These are phyloP conservation scores for Verticillium klebahnii DNA, from an alignment of 2,329 filamentous ascomycete genomes.

Conservation along the genomic window DNA sequence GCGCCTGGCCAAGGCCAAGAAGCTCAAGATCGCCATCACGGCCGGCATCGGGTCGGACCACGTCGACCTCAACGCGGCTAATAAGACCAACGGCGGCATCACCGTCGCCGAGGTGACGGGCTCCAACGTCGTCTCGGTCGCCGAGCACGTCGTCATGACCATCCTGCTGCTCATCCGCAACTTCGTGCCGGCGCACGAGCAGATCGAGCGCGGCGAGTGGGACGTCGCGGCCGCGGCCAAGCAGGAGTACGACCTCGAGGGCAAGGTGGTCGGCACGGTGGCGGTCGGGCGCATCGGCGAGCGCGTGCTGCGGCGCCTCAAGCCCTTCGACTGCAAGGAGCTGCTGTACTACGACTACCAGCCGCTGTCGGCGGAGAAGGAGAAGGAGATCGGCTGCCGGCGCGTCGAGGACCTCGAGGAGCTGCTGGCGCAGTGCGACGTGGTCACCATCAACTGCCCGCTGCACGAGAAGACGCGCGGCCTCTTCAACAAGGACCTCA, in stretches of 20 bases:
- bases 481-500: conserved; percentile 97
- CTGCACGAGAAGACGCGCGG: conserved; percentile 97
- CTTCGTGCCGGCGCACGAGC: conserved; percentile 96
- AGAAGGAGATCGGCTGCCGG: conserved; percentile 93
- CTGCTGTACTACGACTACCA: conserved; percentile 99
- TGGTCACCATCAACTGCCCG: conserved; percentile 99
- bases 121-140: conserved; percentile 96
- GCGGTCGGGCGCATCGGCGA: conserved; percentile 97
- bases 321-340: conserved; percentile 99
- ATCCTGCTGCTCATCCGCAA: conserved; percentile 95
- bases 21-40: conserved; percentile 94
- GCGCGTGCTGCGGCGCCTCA: conserved; percentile 92
- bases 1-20: conserved; percentile 96
- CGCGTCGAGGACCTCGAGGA: conserved; percentile 88
- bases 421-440: conserved; percentile 87
- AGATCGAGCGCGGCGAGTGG: conserved; percentile 86
- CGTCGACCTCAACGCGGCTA: conserved; percentile 93
- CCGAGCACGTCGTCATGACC: conserved; percentile 99
- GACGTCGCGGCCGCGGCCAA: conserved; percentile 93
- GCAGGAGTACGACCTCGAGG: conserved; percentile 97
- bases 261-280: conserved; percentile 96
- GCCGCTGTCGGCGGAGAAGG: conserved; percentile 76
- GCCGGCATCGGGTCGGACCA: conserved; percentile 98
- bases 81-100: conserved; percentile 96
- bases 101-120: conserved; percentile 97